Evolutionary conservation across 2,329 filamentous ascomycete genomes (phyloP).

Genomic region (Eutypella sp.): DNA sequence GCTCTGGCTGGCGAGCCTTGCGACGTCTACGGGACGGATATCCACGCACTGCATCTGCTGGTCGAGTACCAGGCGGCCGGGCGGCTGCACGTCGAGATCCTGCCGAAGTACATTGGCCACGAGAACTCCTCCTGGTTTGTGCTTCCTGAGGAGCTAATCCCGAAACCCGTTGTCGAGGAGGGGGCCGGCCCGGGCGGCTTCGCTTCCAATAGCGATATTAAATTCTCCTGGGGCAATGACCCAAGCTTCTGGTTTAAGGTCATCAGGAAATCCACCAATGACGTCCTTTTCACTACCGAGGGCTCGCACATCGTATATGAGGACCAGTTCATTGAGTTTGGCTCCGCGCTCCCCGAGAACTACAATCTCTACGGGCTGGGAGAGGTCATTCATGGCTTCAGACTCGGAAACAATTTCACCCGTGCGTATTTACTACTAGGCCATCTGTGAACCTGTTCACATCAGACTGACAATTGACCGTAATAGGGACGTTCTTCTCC

Average conservation of each 20-base stretch:
- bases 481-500: conserved; percentile 52
- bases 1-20: conserved; percentile 65
- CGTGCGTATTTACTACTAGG: too few relatives aligned
- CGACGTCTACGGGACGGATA: conserved; percentile 73
- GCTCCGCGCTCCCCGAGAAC: conserved; percentile 58
- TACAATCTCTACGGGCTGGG: conserved; percentile 75
- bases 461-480: too few relatives aligned
- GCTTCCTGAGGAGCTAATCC: conserved; percentile 58
- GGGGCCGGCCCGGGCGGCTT: conserved; percentile 35
- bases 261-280: conserved; percentile 51
- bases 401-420: conserved; percentile 69
- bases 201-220: conserved; percentile 47
- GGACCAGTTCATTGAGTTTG: conserved; percentile 73
- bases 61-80: conserved; percentile 64
- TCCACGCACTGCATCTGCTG: conserved; percentile 59
- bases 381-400: conserved; percentile 65
- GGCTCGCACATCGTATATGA: conserved; percentile 65
- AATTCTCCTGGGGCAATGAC: conserved; percentile 47
- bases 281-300: conserved; percentile 63
- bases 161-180: conserved; percentile 42
- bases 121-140: conserved; percentile 64
- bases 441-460: too few relatives aligned
- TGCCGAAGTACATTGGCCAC: conserved; percentile 56
- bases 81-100: conserved; percentile 66
- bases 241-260: conserved; percentile 66